Base-by-base conservation (phyloP, 2,329 filamentous ascomycete species). In the Rutstroemia sp. region DNA sequence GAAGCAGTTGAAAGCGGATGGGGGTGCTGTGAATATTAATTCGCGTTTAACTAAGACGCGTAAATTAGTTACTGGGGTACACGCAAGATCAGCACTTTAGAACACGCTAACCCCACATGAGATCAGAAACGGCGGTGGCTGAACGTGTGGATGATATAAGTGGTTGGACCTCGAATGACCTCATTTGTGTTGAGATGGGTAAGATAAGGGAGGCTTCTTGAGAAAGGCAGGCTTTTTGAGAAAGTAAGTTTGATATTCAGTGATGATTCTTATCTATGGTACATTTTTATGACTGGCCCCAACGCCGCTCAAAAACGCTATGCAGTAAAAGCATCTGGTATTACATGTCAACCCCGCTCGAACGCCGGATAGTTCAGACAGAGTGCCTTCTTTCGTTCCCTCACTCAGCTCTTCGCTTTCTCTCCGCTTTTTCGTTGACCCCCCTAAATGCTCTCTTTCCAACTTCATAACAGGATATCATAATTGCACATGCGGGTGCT, bases 381-480 rank as follows among this genome's bases (percentile, higher is more conserved):
- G 23, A 30, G 49, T 39, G 23, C 21, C 14, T 21, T 25, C 19
- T 14, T 52, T 50, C 23, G 6, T 58, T 54, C 57, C 44, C 49
- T 66, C 51, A 67, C 47, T 61, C 57, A 48, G 56, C 49, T 48
- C 38, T 45, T 44, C 58, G 46, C 39, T 67, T 69, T 46, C 58
- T 56, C 57, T 69, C 65, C 16, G 62, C 64, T 53, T 64, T 75
- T 64, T 84, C 79, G 63, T 97, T 96, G 50, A 90, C 82, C 10
- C 81, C 79, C 54, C 83, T 79, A 37, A 95, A 95, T 70, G 88
- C 85, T 71, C 88, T 86, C 78, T 99, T 99, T 51, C 94, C 92
- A 39, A 97, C 82, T 72, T 99, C 94, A 71, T 97, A 99, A 69
- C 87, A 96, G 70, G 90, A 95, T 69, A 99, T 97, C 94, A 99